Base-by-base conservation (phyloP, 371 early-diverging fungal genomes). In the Syncephalis fuscata region DNA sequence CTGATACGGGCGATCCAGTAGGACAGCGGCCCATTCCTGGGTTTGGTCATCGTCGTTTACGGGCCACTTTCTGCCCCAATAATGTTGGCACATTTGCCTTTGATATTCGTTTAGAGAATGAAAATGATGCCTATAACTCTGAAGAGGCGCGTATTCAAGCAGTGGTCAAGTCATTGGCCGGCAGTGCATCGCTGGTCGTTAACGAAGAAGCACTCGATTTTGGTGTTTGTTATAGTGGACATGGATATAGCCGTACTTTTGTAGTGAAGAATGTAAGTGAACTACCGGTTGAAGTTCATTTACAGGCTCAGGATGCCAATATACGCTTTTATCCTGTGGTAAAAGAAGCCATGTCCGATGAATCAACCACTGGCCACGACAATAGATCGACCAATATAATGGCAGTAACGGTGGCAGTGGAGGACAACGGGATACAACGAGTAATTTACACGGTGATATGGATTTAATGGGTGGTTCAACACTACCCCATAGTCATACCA, bases 141-240 rank as follows among this genome's bases (percentile, higher is more conserved):
- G 71, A 87, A 43, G 76, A 84, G 60, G 76, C 77, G 32, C 71
- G 70, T n/a, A 71, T 93, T 24, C 85, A 88, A 50, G 92, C 92
- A 0, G 64, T 73, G 3, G 88, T 87, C 0, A 73, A 85, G 7
- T 78, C 83, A 1, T 80, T 78, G 3, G 65, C 76, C 44, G 69
- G 76, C 32, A 83, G 91, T 46, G 91, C 88, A 49, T 70, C 80
- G 0, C 56, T 85, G 27, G 66, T 80, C 0, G 73, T 95, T 32
- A 79, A 78, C 47, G 87, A 82, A 1, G 76, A 68, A 39, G 65
- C 76, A 3, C 50, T 97, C 9, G 93, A 96, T 61, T 97, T 96
- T 70, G 94, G 93, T 22, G 90, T 92, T 52, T 91, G 92, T 56
- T 75, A 76, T 48, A 82, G 88, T 25, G 95, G 95, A 21, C 57